Evolutionary conservation across 139 green algal genomes (phyloP), one percentile per base, ranked within the genome.

Genomic region (Coelastrella sp.): DNA sequence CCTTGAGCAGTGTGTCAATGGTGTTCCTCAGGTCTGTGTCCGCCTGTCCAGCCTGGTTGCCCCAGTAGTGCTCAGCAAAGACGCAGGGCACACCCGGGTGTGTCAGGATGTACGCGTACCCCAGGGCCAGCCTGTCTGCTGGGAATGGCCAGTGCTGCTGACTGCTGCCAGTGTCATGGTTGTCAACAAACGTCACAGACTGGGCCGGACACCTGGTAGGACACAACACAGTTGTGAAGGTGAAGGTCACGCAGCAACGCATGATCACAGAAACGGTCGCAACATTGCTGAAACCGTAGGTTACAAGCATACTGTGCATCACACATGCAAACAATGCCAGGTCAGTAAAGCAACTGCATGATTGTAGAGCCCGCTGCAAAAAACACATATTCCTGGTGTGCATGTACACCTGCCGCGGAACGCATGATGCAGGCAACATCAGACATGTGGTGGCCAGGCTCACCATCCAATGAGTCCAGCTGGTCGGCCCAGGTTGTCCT

Each of bases 31-130:
- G 71, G 6, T 92, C 73, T 77, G 71, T 16, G 6, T 92, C 85
- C 61, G 92, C 94, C 90, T 92, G 96, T 75, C 94, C 86, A 17
- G 22, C 4, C 13, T 71, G 64, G 32, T 64, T 5, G 8, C 83
- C 83, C 71, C 95, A 97, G 87, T 96, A 87, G 89, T 99, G 97
- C 82, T 98, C 96, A 83, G 92, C 98, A 80, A 98, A 97, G 14
- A 97, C 56, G 92, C 93, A 96, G 17, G 95, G 95, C 0, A 95
- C 93, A 58, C 92, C 97, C 1, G 98, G 98, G 93, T 99, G 98
- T 14, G 98, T 99, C 23, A 99, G 92, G 58, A 99, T 96, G 94
- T 99, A 99, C 19, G 96, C 96, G 78, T 99, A 99, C 20, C 98
- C 98, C 64, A 94, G 20, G 11, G 89, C 89, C 14, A 97, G 79